Conservation (phyloP, 164 flowering plant genomes). For the Piper longum region DNA sequence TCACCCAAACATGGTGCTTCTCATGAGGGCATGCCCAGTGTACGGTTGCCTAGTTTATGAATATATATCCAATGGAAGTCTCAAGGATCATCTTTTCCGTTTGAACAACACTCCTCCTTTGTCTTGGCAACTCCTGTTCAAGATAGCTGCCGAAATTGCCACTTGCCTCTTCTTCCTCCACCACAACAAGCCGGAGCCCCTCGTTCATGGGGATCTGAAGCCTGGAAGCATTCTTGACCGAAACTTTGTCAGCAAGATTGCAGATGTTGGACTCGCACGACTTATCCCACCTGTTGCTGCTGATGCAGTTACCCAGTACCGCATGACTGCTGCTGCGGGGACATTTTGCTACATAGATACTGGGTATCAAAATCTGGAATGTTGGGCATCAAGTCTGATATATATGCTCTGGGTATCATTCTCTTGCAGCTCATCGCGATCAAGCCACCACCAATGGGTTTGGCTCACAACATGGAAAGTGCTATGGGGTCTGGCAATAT, state of each 20-base stretch:
- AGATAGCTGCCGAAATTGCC: conserved; percentile 45
- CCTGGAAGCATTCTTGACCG: conserved; percentile 51
- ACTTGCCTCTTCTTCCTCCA: conserved; percentile 50
- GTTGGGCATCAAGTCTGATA: conserved; percentile 48
- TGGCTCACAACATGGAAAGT: conserved; percentile 27
- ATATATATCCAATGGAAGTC: conserved; percentile 52
- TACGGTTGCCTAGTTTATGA: conserved; percentile 37
- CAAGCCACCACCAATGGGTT: conserved; percentile 32
- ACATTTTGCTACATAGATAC: conserved; percentile 65
- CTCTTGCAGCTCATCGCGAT: conserved; percentile 42
- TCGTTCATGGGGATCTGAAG: conserved; percentile 58
- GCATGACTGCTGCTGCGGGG: conserved; percentile 49
- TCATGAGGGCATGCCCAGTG: conserved; percentile 53
- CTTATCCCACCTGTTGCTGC: conserved; percentile 41
- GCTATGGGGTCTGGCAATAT: conserved; percentile 29
- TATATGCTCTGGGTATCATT: conserved; percentile 49
- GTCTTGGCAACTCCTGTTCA: conserved; percentile 40
- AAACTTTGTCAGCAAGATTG: conserved; percentile 39
- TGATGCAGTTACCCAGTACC: conserved; percentile 30
- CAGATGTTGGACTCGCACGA: conserved; percentile 53
- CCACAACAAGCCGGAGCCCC: conserved; percentile 54
- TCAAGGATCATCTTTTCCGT: conserved; percentile 40
- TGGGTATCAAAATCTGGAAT: conserved; percentile 55
- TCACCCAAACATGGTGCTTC: conserved; percentile 61
- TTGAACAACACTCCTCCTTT: conserved; percentile 23